phyloP scores from a whole-genome alignment of 306 rosid genomes.

The barrel medic (Medicago truncatula) region MtrunA17r5.0-ANR NC_053043.1:3376501-3377000 shows the following conservation, averaged over 20 bases:
- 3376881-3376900: conserved; percentile 47
- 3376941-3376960: conserved; percentile 44
- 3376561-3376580: conserved; percentile 67
- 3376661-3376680: conserved; percentile 56
- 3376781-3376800: no score
- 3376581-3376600: conserved; percentile 54
- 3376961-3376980: no score
- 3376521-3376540: conserved; percentile 51
- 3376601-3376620: conserved; percentile 53
- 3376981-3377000: not conserved
- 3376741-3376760: not conserved
- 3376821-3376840: not conserved
- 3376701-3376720: conserved; percentile 53
- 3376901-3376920: conserved; percentile 53
- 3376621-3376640: conserved; percentile 48
- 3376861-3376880: conserved; percentile 54
- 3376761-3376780: not conserved
- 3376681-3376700: conserved; percentile 67
- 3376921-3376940: conserved; percentile 40
- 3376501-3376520: conserved; percentile 29
- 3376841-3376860: conserved; percentile 46
- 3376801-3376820: not conserved
- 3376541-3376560: conserved; percentile 51
- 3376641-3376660: conserved; percentile 33
- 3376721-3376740: conserved; percentile 53